Evolutionary conservation across 1,284 basidiomycete species (phyloP).

Genomic region (Leccinum holopus): DNA sequence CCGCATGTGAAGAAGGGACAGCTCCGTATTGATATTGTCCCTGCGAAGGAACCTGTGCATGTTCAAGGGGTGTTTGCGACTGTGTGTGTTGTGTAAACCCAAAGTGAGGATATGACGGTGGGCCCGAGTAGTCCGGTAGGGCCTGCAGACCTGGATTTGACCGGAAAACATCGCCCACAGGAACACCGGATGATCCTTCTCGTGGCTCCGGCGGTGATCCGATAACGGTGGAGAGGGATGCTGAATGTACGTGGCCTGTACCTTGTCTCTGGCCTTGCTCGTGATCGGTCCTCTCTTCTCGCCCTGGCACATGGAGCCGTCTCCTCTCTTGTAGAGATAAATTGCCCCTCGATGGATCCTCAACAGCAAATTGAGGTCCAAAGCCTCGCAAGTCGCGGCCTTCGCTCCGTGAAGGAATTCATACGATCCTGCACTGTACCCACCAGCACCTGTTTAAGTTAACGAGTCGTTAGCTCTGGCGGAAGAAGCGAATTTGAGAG

Average conservation of each 20-base stretch:
- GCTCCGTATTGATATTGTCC: constrained; percentile 13
- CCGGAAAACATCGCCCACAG: not conserved
- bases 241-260: constrained; percentile 19
- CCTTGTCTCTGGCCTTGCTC: not conserved
- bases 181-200: not conserved
- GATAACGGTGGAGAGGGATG: constrained; percentile 29
- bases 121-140: constrained; percentile 9
- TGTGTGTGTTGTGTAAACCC: constrained; percentile 9
- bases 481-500: not conserved
- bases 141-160: constrained; percentile 1
- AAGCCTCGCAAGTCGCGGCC: constrained; percentile 3
- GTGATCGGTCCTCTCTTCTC: not conserved
- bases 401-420: constrained; percentile 19
- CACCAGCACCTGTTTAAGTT: constrained; percentile 16
- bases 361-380: constrained; percentile 1
- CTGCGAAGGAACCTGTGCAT: constrained; percentile 6
- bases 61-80: constrained; percentile 4
- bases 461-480: constrained; percentile 16
- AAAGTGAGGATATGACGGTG: constrained; percentile 5
- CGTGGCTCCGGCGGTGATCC: constrained; percentile 21
- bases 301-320: not conserved
- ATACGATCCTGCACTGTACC: constrained; percentile 23
- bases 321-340: constrained; percentile 6
- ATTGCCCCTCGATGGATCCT: not conserved
- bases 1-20: constrained; percentile 4